A percentile compares a stretch with the other conserved stretches of the same genome.
phyloP scores from a whole-genome alignment of 768 basidiomycete genomes.

The Suillus fuscotomentosus region DNA sequence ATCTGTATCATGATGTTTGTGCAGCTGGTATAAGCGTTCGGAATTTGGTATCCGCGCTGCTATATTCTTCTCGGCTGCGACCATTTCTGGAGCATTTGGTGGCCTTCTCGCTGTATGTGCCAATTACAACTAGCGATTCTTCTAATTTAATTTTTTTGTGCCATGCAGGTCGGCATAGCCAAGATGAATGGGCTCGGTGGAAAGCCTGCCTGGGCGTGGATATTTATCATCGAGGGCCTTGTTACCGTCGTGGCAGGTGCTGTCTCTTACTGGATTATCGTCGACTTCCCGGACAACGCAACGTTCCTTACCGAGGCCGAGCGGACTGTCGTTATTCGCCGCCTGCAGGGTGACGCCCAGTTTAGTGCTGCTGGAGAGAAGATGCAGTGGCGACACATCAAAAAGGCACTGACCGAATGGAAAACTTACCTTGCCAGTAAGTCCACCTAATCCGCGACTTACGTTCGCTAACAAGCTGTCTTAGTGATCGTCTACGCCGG shows the following conservation, averaged over 20 bases:
- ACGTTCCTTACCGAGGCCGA: conserved; percentile 74
- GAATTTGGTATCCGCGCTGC: conserved; percentile 71
- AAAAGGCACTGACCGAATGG: conserved; percentile 62
- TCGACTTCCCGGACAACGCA: conserved; percentile 83
- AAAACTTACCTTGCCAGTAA: conserved; percentile 57
- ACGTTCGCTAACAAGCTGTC: background rate
- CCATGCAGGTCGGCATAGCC: conserved; percentile 52
- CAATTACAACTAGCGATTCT: background rate
- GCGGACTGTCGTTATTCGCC: conserved; percentile 60
- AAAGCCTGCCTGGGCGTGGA: conserved; percentile 68
- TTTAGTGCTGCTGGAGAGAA: conserved; percentile 73
- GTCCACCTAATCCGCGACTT: conserved; percentile 3
- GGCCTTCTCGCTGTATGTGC: conserved; percentile 63
- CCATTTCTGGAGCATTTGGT: conserved; percentile 80
- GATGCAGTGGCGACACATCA: conserved; percentile 57
- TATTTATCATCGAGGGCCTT: conserved; percentile 75
- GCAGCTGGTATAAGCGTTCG: conserved; percentile 64
- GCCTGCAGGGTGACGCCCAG: conserved; percentile 66
- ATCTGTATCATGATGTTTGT: conserved; percentile 11
- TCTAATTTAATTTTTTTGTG: background rate
- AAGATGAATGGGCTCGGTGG: conserved; percentile 72
- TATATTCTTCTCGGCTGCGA: conserved; percentile 76
- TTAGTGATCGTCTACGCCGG: conserved; percentile 58
- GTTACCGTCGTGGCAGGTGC: conserved; percentile 64
- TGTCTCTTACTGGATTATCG: conserved; percentile 72